These are phyloP conservation scores for Septoria linicola DNA, from an alignment of 2,329 filamentous ascomycete species.

Conservation along the genomic window DNA sequence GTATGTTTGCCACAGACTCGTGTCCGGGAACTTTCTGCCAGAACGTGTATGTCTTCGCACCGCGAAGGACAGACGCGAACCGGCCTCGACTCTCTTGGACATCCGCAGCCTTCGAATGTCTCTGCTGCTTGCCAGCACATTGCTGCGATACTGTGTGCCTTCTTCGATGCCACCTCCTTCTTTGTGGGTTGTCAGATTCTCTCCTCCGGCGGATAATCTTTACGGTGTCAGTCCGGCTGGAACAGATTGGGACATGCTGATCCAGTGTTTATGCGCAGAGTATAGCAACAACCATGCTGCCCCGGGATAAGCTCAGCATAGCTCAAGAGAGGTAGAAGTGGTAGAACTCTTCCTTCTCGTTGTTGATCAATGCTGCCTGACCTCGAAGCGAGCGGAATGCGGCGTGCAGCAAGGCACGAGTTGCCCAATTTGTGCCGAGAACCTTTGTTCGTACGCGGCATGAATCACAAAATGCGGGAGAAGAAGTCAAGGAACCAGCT, in stretches of 20 bases:
- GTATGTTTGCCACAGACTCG: constrained; percentile 11
- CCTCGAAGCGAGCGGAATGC: too few relatives aligned
- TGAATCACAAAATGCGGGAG: not conserved
- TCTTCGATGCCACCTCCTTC: not conserved
- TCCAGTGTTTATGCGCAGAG: too few relatives aligned
- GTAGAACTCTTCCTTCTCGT: too few relatives aligned
- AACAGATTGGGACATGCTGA: too few relatives aligned
- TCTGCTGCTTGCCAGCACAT: constrained; percentile 11
- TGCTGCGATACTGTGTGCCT: not conserved
- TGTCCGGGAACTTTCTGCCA: constrained; percentile 5
- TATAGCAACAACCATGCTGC: too few relatives aligned
- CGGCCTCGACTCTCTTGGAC: not conserved
- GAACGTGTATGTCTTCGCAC: not conserved
- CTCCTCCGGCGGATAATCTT: too few relatives aligned
- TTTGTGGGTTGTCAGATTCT: too few relatives aligned
- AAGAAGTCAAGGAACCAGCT: constrained; percentile 6
- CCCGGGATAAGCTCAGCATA: too few relatives aligned
- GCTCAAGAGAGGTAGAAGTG: too few relatives aligned
- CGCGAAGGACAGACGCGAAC: not conserved
- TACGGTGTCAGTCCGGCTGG: too few relatives aligned
- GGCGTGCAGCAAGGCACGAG: not conserved
- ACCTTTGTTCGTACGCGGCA: constrained; percentile 4
- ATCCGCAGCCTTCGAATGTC: constrained; percentile 13
- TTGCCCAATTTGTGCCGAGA: not conserved
- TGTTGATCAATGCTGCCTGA: too few relatives aligned